These are phyloP conservation scores for Suillus subaureus DNA, from an alignment of 768 basidiomycete species.

Conservation along the genomic window DNA sequence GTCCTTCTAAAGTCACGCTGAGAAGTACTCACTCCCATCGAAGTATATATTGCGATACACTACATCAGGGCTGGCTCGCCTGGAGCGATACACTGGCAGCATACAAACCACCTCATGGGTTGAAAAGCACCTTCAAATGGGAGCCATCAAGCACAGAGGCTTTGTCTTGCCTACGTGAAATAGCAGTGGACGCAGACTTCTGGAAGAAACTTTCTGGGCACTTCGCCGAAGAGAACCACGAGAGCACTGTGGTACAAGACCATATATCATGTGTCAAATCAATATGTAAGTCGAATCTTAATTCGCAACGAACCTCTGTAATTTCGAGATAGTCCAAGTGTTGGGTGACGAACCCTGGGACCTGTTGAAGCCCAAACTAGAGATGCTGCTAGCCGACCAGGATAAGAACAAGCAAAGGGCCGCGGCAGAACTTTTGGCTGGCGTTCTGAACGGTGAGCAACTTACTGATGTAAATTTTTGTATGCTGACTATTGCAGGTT, in stretches of 20 bases:
- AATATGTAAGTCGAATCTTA: slow-evolving; percentile 52
- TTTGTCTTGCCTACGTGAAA: slow-evolving; percentile 50
- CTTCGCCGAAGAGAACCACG: slow-evolving; percentile 79
- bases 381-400: slow-evolving; percentile 64
- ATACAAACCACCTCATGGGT: slow-evolving; percentile 50
- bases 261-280: slow-evolving; percentile 75
- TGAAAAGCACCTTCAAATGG: slow-evolving; percentile 60
- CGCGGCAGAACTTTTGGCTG: slow-evolving; percentile 81
- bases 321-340: slow-evolving; percentile 53
- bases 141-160: slow-evolving; percentile 53
- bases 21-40: slow-evolving; percentile 5
- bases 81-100: slow-evolving; percentile 51
- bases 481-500: slow-evolving; percentile 47
- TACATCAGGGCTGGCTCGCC: slow-evolving; percentile 69
- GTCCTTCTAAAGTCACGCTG: not conserved
- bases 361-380: slow-evolving; percentile 60
- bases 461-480: not conserved
- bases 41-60: slow-evolving; percentile 59
- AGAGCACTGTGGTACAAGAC: slow-evolving; percentile 64
- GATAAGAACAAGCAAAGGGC: slow-evolving; percentile 89
- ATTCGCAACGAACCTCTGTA: not conserved
- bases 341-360: slow-evolving; percentile 61
- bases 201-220: slow-evolving; percentile 72
- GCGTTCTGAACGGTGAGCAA: slow-evolving; percentile 58
- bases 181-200: slow-evolving; percentile 50